These are phyloP conservation scores for Pleurotus pulmonarius DNA, from an alignment of 768 basidiomycete species.

Conservation along the genomic window DNA sequence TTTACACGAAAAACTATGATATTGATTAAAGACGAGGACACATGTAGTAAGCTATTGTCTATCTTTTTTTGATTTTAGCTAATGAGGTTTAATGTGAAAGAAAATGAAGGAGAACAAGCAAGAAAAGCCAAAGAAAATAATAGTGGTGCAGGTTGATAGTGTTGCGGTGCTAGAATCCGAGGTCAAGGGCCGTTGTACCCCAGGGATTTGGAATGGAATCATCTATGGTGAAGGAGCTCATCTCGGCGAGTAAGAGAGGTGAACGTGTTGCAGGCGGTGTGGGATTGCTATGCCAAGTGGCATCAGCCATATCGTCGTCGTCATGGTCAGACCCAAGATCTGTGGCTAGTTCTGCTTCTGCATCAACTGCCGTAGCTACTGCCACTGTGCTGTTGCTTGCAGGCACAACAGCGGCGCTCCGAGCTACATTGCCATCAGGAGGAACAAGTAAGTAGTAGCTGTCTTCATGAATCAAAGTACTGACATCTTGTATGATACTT, in stretches of 20 bases:
- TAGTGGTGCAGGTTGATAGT: too few relatives aligned
- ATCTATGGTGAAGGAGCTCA: background rate
- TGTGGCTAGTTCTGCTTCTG: background rate
- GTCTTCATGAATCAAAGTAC: background rate
- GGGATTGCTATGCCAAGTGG: background rate
- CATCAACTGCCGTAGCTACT: background rate
- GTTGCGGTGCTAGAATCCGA: too few relatives aligned
- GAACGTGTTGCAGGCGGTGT: background rate
- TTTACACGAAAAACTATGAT: too few relatives aligned
- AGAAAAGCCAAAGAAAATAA: too few relatives aligned
- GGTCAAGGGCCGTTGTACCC: background rate
- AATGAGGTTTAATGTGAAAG: too few relatives aligned
- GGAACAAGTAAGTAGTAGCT: background rate
- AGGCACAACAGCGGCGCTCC: background rate
- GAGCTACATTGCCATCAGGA: background rate
- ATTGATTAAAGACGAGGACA: too few relatives aligned
- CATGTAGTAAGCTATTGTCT: too few relatives aligned
- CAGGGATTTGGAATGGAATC: background rate
- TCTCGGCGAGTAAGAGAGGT: background rate
- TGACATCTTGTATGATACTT: background rate
- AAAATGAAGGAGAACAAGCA: too few relatives aligned
- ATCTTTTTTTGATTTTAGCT: too few relatives aligned
- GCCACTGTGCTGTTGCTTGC: rapidly evolving
- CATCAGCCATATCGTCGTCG: background rate
- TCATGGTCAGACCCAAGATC: background rate